Percentiles rank a stretch among this genome's conserved stretches.
Evolutionary conservation across 164 flowering plant species (phyloP).

Genomic region (Dillenia turbinata): DNA sequence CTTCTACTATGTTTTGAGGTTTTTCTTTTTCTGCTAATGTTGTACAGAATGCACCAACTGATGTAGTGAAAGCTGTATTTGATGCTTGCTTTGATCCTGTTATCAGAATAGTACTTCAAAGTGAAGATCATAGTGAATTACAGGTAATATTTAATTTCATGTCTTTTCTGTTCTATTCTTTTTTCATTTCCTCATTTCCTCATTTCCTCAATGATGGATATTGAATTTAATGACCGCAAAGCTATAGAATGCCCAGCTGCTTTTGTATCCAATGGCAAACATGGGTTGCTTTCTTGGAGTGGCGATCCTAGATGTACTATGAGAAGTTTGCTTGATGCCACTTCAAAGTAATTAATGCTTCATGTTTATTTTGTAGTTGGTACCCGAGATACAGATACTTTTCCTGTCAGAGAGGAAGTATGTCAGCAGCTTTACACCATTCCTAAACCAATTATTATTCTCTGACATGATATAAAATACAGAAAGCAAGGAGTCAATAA

Average conservation of each 20-base stretch:
- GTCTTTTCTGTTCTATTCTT: too few species aligned
- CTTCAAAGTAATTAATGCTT: constrained; percentile 61
- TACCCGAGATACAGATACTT: background rate
- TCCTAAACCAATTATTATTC: background rate
- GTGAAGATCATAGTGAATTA: constrained; percentile 69
- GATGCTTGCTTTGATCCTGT: constrained; percentile 75
- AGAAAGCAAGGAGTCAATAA: too few species aligned
- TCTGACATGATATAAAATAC: too few species aligned
- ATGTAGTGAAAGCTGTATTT: constrained; percentile 62
- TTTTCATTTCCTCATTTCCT: too few species aligned
- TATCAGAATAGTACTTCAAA: constrained; percentile 59
- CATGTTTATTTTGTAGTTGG: background rate
- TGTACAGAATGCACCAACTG: constrained; percentile 72
- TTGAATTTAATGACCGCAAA: constrained; percentile 44
- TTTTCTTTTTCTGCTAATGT: background rate
- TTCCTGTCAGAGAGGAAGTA: background rate
- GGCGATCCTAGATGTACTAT: constrained; percentile 69
- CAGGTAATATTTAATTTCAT: too few species aligned
- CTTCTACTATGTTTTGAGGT: too few species aligned
- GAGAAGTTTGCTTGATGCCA: constrained; percentile 87
- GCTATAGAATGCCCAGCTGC: constrained; percentile 94
- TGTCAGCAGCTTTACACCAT: background rate
- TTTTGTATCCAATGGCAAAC: constrained; percentile 65
- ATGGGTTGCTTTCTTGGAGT: constrained; percentile 81
- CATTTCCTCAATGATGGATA: background rate